Percentiles rank a stretch among this genome's conserved stretches.
phyloP scores from a whole-genome alignment of 2,329 filamentous ascomycete genomes.

The Torrubiellomyces zombiae region DNA sequence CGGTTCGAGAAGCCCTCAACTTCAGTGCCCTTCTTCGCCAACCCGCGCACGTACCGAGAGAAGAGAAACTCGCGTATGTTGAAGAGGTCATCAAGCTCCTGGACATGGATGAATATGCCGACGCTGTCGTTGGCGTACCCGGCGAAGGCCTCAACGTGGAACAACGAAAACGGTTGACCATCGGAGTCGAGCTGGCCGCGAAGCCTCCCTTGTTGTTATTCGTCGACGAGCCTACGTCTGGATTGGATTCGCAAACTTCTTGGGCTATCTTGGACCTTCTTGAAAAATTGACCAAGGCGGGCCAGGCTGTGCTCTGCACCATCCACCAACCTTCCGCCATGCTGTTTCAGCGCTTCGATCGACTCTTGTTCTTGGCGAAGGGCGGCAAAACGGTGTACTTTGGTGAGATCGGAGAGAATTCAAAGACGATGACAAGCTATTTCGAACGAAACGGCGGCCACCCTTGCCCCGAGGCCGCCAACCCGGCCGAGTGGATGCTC shows the following conservation, averaged over 20 bases:
- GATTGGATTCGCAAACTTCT: constrained; percentile 82
- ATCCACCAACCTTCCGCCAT: constrained; percentile 96
- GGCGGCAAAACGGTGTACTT: constrained; percentile 72
- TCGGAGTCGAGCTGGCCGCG: constrained; percentile 88
- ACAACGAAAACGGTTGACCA: constrained; percentile 64
- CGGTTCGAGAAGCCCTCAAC: constrained; percentile 72
- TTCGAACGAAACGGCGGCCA: constrained; percentile 58
- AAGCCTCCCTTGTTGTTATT: constrained; percentile 83
- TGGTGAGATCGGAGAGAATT: constrained; percentile 59
- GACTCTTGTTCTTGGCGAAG: constrained; percentile 59
- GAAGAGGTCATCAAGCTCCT: constrained; percentile 81
- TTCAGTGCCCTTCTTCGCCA: constrained; percentile 81
- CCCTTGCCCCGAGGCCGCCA: constrained; percentile 49
- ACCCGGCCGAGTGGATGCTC: constrained; percentile 72
- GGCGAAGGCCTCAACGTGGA: constrained; percentile 69
- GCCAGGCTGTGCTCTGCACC: constrained; percentile 88
- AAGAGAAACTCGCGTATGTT: constrained; percentile 75
- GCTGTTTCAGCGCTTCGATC: constrained; percentile 82
- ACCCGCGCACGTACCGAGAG: constrained; percentile 50
- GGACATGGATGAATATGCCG: constrained; percentile 80
- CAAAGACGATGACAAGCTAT: constrained; percentile 50
- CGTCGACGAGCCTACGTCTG: constrained; percentile 87
- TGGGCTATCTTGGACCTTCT: constrained; percentile 83
- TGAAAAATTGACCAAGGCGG: constrained; percentile 75
- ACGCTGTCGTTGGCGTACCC: constrained; percentile 78